Evolutionary conservation across 768 basidiomycete species (phyloP).

Genomic region (Boletus sensibilis): DNA sequence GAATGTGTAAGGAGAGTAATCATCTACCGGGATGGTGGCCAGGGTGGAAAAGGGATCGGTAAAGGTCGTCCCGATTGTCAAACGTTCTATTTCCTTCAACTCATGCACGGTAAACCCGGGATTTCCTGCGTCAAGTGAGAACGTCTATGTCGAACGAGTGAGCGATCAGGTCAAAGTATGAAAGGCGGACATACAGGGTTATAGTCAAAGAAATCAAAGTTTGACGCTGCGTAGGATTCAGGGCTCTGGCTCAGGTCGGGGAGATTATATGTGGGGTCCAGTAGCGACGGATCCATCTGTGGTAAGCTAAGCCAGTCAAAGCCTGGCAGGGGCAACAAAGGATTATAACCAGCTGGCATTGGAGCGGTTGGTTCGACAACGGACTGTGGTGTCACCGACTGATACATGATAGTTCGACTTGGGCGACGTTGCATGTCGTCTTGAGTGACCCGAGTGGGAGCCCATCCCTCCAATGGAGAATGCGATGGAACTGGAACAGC

Average conservation of each 20-base stretch:
- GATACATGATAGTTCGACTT: slow-evolving; percentile 34
- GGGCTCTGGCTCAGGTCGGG: slow-evolving; percentile 1
- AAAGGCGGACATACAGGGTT: slow-evolving; percentile 16
- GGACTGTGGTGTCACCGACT: slow-evolving; percentile 24
- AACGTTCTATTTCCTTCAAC: slow-evolving; percentile 17
- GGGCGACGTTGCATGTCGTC: slow-evolving; percentile 38
- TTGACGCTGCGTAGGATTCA: neutral
- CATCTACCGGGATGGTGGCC: neutral
- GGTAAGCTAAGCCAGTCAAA: slow-evolving; percentile 17
- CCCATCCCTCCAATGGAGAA: slow-evolving; percentile 15
- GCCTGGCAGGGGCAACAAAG: neutral
- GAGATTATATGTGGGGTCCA: slow-evolving; percentile 2
- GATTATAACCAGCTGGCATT: neutral
- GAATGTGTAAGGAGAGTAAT: neutral
- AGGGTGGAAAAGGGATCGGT: slow-evolving; percentile 24
- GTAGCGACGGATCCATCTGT: neutral
- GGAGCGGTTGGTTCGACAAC: slow-evolving; percentile 7
- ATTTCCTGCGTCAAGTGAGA: neutral
- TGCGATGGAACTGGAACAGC: slow-evolving; percentile 29
- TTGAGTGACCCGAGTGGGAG: slow-evolving; percentile 22
- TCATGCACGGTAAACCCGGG: slow-evolving; percentile 9
- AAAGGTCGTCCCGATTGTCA: slow-evolving; percentile 20
- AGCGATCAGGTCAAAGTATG: neutral
- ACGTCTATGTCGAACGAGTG: slow-evolving; percentile 2
- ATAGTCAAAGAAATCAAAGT: slow-evolving; percentile 6